Conservation (phyloP, 257 asterid genomes). For the Pogostemon cablin region DNA sequence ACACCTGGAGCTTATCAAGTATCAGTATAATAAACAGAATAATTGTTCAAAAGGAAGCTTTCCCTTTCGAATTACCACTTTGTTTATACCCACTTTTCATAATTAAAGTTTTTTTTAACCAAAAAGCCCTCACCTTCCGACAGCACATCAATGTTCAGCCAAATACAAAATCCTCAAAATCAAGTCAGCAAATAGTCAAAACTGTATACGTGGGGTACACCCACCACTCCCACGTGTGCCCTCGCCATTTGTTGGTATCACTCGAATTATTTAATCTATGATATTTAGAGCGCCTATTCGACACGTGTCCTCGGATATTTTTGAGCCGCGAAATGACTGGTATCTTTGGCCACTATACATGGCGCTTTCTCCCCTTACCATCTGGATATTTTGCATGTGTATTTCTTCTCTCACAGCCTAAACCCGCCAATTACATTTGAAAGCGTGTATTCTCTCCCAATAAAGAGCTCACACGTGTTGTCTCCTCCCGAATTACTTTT, state of each 20-base stretch:
- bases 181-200: constrained; percentile 38
- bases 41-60: background rate
- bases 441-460: constrained; percentile 29
- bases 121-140: constrained; percentile 5
- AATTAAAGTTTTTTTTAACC: too few relatives aligned
- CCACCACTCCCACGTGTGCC: constrained; percentile 19
- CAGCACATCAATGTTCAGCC: constrained; percentile 24
- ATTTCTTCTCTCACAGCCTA: background rate
- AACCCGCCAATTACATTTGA: background rate
- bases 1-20: background rate
- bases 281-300: constrained; percentile 13
- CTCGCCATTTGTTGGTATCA: constrained; percentile 7
- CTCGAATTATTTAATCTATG: background rate
- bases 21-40: constrained; percentile 2
- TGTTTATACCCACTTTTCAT: constrained; percentile 4
- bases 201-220: constrained; percentile 28
- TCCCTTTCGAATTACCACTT: constrained; percentile 19
- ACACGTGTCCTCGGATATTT: constrained; percentile 34
- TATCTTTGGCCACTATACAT: constrained; percentile 24
- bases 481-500: background rate
- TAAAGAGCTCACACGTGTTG: constrained; percentile 17
- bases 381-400: constrained; percentile 37
- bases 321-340: constrained; percentile 28
- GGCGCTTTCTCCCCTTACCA: constrained; percentile 19
- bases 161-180: background rate